Evolutionary conservation across 2,329 filamentous ascomycete species (phyloP).

Genomic region (Pleochaeta shiraiana): DNA sequence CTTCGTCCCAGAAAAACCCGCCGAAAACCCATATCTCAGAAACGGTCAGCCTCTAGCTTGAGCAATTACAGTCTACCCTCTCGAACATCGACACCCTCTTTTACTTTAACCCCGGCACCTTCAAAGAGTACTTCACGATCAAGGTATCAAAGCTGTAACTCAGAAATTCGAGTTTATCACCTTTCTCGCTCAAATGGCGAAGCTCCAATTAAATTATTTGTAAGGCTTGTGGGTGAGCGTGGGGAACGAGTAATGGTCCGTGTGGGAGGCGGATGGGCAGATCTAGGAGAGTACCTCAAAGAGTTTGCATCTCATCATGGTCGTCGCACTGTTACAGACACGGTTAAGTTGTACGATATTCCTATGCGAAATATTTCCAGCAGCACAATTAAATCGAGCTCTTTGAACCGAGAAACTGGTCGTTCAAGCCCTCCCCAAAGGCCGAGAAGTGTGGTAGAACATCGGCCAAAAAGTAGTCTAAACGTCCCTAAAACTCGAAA

Average conservation of each 20-base stretch:
- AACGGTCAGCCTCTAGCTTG: conserved; percentile 17
- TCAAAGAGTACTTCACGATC: conserved; percentile 24
- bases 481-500: conserved; percentile 15
- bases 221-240: conserved; percentile 73
- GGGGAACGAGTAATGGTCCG: conserved; percentile 95
- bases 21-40: conserved; percentile 16
- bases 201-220: conserved; percentile 82
- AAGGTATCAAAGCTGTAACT: conserved; percentile 29
- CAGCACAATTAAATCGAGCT: conserved; percentile 8
- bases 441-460: conserved; percentile 13
- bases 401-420: conserved; percentile 12
- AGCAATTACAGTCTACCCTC: conserved; percentile 12
- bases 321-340: conserved; percentile 34
- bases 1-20: conserved; percentile 18
- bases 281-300: conserved; percentile 81
- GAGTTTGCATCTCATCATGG: conserved; percentile 88
- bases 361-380: conserved; percentile 20
- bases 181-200: conserved; percentile 66
- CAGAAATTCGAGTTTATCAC: conserved; percentile 82
- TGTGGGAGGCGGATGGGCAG: conserved; percentile 95
- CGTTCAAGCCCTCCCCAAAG: conserved; percentile 21
- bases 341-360: conserved; percentile 35
- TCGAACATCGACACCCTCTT: conserved; percentile 39
- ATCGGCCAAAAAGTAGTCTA: conserved; percentile 14
- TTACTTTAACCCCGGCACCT: conserved; percentile 43